phyloP scores from a whole-genome alignment of 2,329 filamentous ascomycete species.

The Magnaporthiopsis rhizophila region DNA sequence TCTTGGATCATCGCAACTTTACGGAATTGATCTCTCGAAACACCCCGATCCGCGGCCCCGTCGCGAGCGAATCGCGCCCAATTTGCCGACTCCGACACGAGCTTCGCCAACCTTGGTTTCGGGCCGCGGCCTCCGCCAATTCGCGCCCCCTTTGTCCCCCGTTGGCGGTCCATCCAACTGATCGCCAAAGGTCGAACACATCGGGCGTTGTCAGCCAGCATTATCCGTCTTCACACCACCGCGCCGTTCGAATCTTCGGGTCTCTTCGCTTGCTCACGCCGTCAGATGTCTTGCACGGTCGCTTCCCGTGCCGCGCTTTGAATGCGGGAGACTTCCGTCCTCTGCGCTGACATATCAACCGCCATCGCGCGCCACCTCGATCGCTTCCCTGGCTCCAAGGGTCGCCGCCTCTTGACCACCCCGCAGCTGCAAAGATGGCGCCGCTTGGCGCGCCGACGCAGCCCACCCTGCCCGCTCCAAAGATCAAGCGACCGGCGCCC shows the following conservation, averaged over 20 bases:
- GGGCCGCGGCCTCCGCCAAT: neutral
- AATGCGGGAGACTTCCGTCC: neutral
- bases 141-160: neutral
- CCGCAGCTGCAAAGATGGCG: slow-evolving; percentile 35
- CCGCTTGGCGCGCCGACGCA: slow-evolving; percentile 31
- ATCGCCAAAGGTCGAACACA: neutral
- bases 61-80: neutral
- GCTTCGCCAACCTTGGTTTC: neutral
- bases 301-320: neutral
- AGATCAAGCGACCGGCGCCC: slow-evolving; percentile 58
- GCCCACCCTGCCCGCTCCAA: slow-evolving; percentile 29
- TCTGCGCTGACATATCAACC: neutral
- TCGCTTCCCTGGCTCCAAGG: neutral
- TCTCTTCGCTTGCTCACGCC: neutral
- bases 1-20: neutral
- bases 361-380: neutral
- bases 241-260: neutral
- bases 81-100: neutral
- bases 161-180: neutral
- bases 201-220: neutral
- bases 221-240: neutral
- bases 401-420: neutral
- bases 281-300: slow-evolving; percentile 5
- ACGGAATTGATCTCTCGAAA: neutral
- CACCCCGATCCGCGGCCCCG: neutral